phyloP scores from a whole-genome alignment of 257 asterid genomes.

The Galeopsis tetrahit region DNA sequence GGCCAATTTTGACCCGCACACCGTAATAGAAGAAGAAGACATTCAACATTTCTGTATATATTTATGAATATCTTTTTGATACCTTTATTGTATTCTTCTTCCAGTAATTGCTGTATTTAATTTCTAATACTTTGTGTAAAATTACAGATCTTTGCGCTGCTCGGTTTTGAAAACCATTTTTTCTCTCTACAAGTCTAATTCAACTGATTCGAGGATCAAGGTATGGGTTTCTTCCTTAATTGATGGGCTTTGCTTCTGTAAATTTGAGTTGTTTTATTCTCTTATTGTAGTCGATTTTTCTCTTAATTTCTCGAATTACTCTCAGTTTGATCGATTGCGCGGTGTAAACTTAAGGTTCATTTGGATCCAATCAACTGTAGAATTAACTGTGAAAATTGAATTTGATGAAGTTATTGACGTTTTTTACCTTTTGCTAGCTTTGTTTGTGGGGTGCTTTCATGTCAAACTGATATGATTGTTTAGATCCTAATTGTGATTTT shows the following conservation, averaged over 20 bases:
- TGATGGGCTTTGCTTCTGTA: background rate
- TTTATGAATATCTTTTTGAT: slow-evolving; percentile 7
- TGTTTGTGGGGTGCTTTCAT: slow-evolving; percentile 12
- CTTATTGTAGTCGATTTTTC: slow-evolving; percentile 14
- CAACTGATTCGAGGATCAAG: slow-evolving; percentile 33
- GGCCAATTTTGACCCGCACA: slow-evolving; percentile 48
- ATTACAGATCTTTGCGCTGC: slow-evolving; percentile 38
- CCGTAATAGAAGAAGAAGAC: background rate
- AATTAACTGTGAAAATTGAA: slow-evolving; percentile 10
- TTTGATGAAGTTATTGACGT: slow-evolving; percentile 15
- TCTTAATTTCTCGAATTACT: background rate
- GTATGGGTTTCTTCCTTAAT: slow-evolving; percentile 35
- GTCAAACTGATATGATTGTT: slow-evolving; percentile 1
- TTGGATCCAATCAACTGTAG: background rate
- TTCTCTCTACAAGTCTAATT: slow-evolving; percentile 25
- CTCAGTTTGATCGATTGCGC: slow-evolving; percentile 4
- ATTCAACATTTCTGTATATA: slow-evolving; percentile 26
- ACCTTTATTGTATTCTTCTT: slow-evolving; percentile 10
- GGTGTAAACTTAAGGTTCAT: slow-evolving; percentile 15
- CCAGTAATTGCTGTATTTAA: slow-evolving; percentile 28
- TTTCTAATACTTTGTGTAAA: background rate
- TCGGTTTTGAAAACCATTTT: slow-evolving; percentile 12
- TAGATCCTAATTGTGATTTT: slow-evolving; percentile 14
- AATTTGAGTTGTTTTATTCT: slow-evolving; percentile 22
- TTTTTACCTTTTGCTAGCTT: slow-evolving; percentile 11